These are phyloP conservation scores for Extremus antarcticus DNA, from an alignment of 495 filamentous ascomycete species.

Conservation along the genomic window DNA sequence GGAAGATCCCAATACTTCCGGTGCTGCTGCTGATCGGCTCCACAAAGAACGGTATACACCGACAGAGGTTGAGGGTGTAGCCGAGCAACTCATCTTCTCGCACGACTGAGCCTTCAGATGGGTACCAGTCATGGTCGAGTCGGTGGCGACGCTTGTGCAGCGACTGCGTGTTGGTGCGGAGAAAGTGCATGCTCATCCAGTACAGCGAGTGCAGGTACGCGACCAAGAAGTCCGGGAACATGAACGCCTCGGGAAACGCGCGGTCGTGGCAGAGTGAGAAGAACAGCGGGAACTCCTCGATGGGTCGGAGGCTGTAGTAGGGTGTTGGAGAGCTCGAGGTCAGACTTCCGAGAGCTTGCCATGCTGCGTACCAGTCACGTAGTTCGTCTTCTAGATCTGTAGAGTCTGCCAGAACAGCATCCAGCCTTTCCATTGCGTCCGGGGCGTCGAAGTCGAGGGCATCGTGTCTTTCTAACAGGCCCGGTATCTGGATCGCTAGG, in stretches of 20 bases:
- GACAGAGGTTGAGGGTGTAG: slow-evolving; percentile 12
- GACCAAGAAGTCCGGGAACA: slow-evolving; percentile 10
- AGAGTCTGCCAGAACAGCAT: slow-evolving; percentile 3
- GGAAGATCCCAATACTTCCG: slow-evolving; percentile 17
- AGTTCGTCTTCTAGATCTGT: slow-evolving; percentile 2
- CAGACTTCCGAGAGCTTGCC: slow-evolving; percentile 1
- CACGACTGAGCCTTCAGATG: not conserved
- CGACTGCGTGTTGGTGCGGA: slow-evolving; percentile 9
- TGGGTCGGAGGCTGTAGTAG: slow-evolving; percentile 3
- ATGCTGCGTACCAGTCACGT: slow-evolving; percentile 11
- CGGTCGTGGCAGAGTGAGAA: slow-evolving; percentile 5
- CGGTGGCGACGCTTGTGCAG: slow-evolving; percentile 9
- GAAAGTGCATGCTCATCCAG: slow-evolving; percentile 13
- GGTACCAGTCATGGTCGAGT: slow-evolving; percentile 9
- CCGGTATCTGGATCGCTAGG: slow-evolving; percentile 13
- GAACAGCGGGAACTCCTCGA: slow-evolving; percentile 16
- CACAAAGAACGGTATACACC: slow-evolving; percentile 16
- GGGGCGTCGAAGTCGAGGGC: not conserved
- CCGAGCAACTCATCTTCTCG: slow-evolving; percentile 9
- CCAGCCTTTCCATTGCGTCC: not conserved
- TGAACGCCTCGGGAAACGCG: slow-evolving; percentile 12
- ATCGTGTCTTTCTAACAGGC: slow-evolving; percentile 10
- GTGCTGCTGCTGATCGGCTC: slow-evolving; percentile 14
- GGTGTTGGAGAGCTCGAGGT: not conserved
- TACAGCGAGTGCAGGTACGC: slow-evolving; percentile 17